Evolutionary conservation across 495 filamentous ascomycete genomes (phyloP).

Genomic region (Aspergillus heteromorphus): DNA sequence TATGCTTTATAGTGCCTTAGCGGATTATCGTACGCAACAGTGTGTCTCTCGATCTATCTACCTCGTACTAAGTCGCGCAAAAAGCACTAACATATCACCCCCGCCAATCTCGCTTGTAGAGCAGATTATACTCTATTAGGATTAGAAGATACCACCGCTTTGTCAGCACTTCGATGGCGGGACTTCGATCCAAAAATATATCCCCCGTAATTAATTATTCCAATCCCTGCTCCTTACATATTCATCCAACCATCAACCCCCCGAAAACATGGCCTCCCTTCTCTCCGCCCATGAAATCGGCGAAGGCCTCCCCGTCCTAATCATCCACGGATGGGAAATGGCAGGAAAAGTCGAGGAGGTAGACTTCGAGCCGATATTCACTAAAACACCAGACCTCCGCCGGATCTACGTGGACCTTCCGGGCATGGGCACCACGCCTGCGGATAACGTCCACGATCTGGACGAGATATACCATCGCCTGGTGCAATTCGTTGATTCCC

Average conservation of each 20-base stretch:
- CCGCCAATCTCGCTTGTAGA: too few relatives aligned
- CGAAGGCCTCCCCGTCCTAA: slow-evolving; percentile 23
- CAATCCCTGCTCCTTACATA: not conserved
- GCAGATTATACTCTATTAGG: too few relatives aligned
- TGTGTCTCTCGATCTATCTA: too few relatives aligned
- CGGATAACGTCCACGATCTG: slow-evolving; percentile 22
- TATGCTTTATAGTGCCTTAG: too few relatives aligned
- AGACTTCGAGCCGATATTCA: slow-evolving; percentile 30
- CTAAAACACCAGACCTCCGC: slow-evolving; percentile 19
- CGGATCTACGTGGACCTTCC: slow-evolving; percentile 30
- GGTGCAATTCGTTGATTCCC: slow-evolving; percentile 25
- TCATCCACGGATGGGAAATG: slow-evolving; percentile 29
- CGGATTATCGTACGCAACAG: too few relatives aligned
- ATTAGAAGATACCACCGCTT: too few relatives aligned
- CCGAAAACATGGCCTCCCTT: slow-evolving; percentile 14
- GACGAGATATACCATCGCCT: slow-evolving; percentile 26
- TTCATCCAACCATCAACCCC: not conserved
- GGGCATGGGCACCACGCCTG: slow-evolving; percentile 27
- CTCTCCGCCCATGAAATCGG: slow-evolving; percentile 26
- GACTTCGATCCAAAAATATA: too few relatives aligned
- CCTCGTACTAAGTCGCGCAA: too few relatives aligned
- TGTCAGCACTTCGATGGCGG: too few relatives aligned
- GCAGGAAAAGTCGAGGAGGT: slow-evolving; percentile 20
- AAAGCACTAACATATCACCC: too few relatives aligned
- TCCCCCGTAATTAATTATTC: not conserved